These are phyloP conservation scores for Euptelea pleiosperma DNA, from an alignment of 164 flowering plant species.

Conservation along the genomic window DNA sequence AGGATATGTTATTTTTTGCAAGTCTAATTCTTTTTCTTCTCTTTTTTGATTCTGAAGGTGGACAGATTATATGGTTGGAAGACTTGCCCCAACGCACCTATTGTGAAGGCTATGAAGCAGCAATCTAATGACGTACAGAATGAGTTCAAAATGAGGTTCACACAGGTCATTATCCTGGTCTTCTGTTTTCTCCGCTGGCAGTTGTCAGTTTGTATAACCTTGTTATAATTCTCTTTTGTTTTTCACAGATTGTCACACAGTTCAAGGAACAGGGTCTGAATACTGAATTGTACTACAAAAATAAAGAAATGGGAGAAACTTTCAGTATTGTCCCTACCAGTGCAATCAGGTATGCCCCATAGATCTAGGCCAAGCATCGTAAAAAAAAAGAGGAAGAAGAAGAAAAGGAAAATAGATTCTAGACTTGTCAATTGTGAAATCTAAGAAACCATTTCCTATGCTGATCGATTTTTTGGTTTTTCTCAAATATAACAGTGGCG, in stretches of 20 bases:
- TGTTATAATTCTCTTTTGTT: constrained; percentile 1
- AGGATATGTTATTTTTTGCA: too few species aligned
- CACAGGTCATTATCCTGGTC: constrained; percentile 30
- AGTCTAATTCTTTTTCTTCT: too few species aligned
- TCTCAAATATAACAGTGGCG: constrained; percentile 57
- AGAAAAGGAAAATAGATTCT: too few species aligned
- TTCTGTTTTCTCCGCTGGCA: neutral
- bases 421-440: too few species aligned
- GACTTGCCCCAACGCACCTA: constrained; percentile 67
- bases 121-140: constrained; percentile 66
- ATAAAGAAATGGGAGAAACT: constrained; percentile 81
- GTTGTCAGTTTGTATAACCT: neutral
- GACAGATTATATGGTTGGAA: too few species aligned
- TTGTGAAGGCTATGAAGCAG: constrained; percentile 60
- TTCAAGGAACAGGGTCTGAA: constrained; percentile 85
- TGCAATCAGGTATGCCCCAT: constrained; percentile 57
- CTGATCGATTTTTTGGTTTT: neutral
- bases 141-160: constrained; percentile 76
- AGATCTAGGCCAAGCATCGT: neutral
- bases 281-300: constrained; percentile 81
- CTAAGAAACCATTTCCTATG: neutral
- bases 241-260: constrained; percentile 56
- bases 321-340: constrained; percentile 89
- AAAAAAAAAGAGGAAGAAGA: too few species aligned
- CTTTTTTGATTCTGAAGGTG: constrained; percentile 13